Base-by-base conservation (phyloP, 768 basidiomycete species). In the Lyophyllum shimeji region DNA sequence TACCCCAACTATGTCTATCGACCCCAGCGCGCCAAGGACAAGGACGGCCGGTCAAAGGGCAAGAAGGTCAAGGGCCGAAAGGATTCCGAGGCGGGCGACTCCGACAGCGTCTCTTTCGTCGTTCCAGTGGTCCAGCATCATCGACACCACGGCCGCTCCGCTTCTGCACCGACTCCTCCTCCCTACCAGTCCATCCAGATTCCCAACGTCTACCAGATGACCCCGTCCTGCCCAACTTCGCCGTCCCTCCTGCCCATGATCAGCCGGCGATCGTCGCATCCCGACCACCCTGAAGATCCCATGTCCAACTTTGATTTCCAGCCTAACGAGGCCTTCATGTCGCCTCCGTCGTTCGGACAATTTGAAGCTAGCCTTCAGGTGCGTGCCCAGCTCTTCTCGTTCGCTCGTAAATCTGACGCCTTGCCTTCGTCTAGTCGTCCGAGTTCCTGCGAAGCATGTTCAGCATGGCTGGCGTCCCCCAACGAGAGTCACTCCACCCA, bases 1-100 rank as follows among this genome's bases (percentile, higher is more conserved):
- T 86, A 89, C 61, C 89, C 89, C 63, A 78, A 84, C 69, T 90
- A 90, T 69, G 87, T 90, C 25, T 90, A 90, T 66, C 85, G 88
- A 8, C 89, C 89, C 0, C 87, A 89, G 70, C 77, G 87, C 50
- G 70, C 75, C 40, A 81, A 79, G 69, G 80, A 83, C 62, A 78
- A 77, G 71, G 85, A 82, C 65, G 78, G 76, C 24, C 77, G 77
- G 61, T 64, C 74, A 51, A 76, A 74, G 70, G 72, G 63, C 52
- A 71, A 62, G 74, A 82, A 73, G 76, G 66, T 65, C 63, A 77
- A 67, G 65, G 67, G 62, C 59, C 71, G 61, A 50, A 60, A 50
- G 58, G 69, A 56, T 60, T 13, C 52, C 55, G 59, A 76, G 65
- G 60, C 74, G 67, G 55, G 71, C 56, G 70, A 83, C 69, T 57